Conservation (phyloP, 2,329 filamentous ascomycete species). For the Hypomyces rosellus region DNA sequence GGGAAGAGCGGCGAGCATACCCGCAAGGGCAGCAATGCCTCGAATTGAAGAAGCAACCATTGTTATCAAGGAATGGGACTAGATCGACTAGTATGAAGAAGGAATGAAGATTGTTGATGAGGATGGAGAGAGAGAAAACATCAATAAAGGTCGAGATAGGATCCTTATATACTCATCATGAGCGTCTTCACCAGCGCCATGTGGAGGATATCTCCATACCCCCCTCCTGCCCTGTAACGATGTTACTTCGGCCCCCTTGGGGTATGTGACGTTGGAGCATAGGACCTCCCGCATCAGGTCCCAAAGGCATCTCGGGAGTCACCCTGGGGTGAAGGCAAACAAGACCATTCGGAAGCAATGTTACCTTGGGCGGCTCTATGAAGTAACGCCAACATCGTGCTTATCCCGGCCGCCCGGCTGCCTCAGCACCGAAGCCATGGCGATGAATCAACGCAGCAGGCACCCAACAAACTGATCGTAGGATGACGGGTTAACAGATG, state of each 20-base stretch:
- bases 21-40: slow-evolving; percentile 14
- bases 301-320: not conserved
- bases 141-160: slow-evolving; percentile 3
- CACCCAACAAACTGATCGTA: not conserved
- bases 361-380: not conserved
- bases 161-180: slow-evolving; percentile 4
- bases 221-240: not conserved
- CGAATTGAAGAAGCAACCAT: slow-evolving; percentile 9
- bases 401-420: not conserved
- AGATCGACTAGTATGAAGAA: not conserved
- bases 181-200: not conserved
- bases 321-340: not conserved
- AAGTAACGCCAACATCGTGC: not conserved
- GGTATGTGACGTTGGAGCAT: slow-evolving; percentile 7
- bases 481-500: slow-evolving; percentile 2
- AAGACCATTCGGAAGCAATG: slow-evolving; percentile 1
- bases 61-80: too few species aligned
- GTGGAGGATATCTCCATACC: not conserved
- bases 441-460: not conserved
- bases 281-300: not conserved
- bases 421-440: not conserved
- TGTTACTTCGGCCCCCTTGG: slow-evolving; percentile 5
- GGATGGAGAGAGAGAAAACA: slow-evolving; percentile 2
- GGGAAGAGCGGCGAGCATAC: slow-evolving; percentile 22
- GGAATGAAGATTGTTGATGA: not conserved